Evolutionary conservation across 2,329 filamentous ascomycete genomes (phyloP), one percentile per base, ranked within the genome.

Genomic region (Monosporascus sp.): DNA sequence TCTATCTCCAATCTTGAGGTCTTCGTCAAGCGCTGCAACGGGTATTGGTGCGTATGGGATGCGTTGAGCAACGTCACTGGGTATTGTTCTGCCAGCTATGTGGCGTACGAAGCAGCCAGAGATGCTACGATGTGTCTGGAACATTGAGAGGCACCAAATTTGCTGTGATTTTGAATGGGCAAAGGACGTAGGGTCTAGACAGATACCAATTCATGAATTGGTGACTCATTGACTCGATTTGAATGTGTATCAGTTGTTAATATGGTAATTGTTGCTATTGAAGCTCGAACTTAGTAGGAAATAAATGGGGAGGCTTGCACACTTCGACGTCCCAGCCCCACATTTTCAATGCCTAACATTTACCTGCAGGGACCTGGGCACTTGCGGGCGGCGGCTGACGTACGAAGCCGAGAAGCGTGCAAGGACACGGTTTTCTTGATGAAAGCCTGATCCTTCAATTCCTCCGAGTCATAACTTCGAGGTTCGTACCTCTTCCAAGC

Each of bases 391-490:
- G 40, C 40, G 18, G 40, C 40, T 43, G 40, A 43, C 40, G 40
- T 24, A 37, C 9, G 37, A 9, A 43, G 26, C 45, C 47, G 38
- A 26, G 44, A 55, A 31, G 5, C 49, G 51, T 48, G 52, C 56
- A 49, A 35, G 47, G 59, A 65, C 63, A 63, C 60, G 56, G 60
- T 64, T 61, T 62, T 37, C 38, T 50, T 58, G 48, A 53, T 22
- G 14, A 14, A 14, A 43, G 18, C 40, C 54, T 53, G 53, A 55
- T 53, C 46, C 44, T 49, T 46, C 45, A 43, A 40, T 50, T 53
- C 11, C 1, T 4, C 15, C 15, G 31, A 46, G 43, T 46, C 26
- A 28, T 15, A 46, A 31, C 24, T 26, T 46, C 20, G 22, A 31
- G n/a, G 43, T 46, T 46, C 4, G 4, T 17, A n/a, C 17, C 26